Evolutionary conservation across 345 rosid species (phyloP), one percentile per base, ranked within the genome.

Genomic region (Populus simonii): DNA sequence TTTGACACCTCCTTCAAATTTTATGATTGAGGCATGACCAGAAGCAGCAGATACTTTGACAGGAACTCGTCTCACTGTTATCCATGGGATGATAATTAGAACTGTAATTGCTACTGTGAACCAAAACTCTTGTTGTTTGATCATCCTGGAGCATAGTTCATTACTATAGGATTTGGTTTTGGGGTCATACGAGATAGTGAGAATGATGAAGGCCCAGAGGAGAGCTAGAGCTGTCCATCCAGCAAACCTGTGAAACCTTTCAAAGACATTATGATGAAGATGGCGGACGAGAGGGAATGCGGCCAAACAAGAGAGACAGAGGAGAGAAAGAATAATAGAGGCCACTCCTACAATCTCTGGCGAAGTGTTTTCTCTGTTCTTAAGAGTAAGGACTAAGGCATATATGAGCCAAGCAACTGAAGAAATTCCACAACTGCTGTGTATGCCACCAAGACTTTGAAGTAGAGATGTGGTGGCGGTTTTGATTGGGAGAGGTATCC

Each of bases 261-360:
- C 96, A 13, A 94, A 94, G 41, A 90, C 83, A 67, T 90, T 94
- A 79, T 94, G 97, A 75, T 92, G 97, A 70, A 94, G 84, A 78
- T 94, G 98, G 47, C 94, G 96, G 68, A 92, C 86, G 16, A 92
- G 90, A 4, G 96, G 98, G 57, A 92, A 93, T 2, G 97, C 93
- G 0, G 95, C 91, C 20, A 85, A 11, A 15, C 82, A 88, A 39
- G 98, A 86, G 41, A 93, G 47, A 76, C 66, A 85, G 69, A 91
- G 91, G 78, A 92, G 93, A 1, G 82, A 79, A 61, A 94, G 91
- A 68, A 90, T 89, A 4, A 88, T 22, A 6, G 89, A 83, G 1
- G 94, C 88, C 20, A 92, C 92, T 12, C 66, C 89, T 2, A 89
- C 79, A 73, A 92, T 94, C 66, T 86, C 96, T 2, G 85, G 57